Conservation (phyloP, 805 yeast species). For the Lipomyces yamanashiensis region DNA sequence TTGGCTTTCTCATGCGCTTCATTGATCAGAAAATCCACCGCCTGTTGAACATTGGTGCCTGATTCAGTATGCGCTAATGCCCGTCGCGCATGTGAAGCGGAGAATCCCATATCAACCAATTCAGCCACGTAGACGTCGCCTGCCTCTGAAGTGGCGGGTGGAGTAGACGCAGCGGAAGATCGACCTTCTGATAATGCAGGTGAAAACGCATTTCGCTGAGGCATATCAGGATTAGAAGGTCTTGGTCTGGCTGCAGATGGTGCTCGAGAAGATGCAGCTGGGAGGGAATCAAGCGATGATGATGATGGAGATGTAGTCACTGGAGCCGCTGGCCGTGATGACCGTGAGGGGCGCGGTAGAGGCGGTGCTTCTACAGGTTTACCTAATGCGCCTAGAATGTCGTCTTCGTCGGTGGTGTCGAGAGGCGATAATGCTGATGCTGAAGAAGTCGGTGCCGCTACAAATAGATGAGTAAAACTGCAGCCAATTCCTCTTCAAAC, state of each 20-base stretch:
- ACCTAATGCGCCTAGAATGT: slow-evolving; percentile 38
- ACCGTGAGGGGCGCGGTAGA: slow-evolving; percentile 3
- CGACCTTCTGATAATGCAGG: slow-evolving; percentile 1
- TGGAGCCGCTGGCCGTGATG: not conserved
- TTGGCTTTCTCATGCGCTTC: slow-evolving; percentile 55
- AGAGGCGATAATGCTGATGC: not conserved
- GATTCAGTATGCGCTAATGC: slow-evolving; percentile 59
- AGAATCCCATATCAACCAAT: slow-evolving; percentile 79
- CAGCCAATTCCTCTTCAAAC: too few relatives aligned
- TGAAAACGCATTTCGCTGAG: not conserved
- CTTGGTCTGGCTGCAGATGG: slow-evolving; percentile 2
- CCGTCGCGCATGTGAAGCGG: slow-evolving; percentile 59
- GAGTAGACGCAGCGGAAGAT: slow-evolving; percentile 9
- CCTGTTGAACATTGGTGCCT: slow-evolving; percentile 65
- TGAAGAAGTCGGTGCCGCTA: not conserved
- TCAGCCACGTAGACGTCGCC: slow-evolving; percentile 58
- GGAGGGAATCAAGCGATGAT: not conserved
- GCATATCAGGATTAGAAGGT: not conserved
- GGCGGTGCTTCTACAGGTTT: slow-evolving; percentile 23
- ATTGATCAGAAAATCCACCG: slow-evolving; percentile 69
- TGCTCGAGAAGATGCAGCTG: slow-evolving; percentile 4
- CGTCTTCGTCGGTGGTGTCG: slow-evolving; percentile 25
- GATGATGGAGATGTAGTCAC: not conserved
- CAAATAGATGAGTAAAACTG: too few relatives aligned
- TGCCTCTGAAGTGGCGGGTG: slow-evolving; percentile 10